Evolutionary conservation across 805 yeast species (phyloP).

Genomic region (Yamadazyma phyllophila): DNA sequence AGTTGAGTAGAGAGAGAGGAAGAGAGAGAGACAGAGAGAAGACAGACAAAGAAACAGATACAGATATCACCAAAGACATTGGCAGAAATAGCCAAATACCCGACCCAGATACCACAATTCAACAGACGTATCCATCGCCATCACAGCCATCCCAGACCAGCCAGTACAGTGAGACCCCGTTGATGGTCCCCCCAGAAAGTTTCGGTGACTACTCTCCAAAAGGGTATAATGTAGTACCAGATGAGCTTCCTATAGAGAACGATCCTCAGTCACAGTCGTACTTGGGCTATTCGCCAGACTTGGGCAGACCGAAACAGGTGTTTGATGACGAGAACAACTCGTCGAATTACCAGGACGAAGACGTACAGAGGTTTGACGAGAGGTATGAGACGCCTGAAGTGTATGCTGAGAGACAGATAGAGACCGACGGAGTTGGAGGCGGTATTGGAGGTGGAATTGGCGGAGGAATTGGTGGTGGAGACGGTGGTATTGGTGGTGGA

Average conservation of each 20-base stretch:
- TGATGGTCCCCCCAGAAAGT: background rate
- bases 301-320: constrained; percentile 10
- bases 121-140: background rate
- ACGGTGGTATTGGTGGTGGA: background rate
- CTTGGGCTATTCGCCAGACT: background rate
- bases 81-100: background rate
- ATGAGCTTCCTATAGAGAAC: background rate
- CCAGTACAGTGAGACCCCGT: background rate
- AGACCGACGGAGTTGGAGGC: no score
- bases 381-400: background rate
- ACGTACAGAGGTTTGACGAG: background rate
- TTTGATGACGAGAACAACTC: constrained; percentile 16
- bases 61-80: background rate
- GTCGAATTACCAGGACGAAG: constrained; percentile 6
- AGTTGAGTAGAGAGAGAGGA: no score
- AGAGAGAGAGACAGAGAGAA: background rate
- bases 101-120: background rate
- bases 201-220: constrained; percentile 5
- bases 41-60: no score
- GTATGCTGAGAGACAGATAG: background rate
- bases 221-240: constrained; percentile 1
- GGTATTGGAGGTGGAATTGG: no score
- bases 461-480: no score
- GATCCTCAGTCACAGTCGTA: background rate
- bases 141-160: background rate